Evolutionary conservation across 352 stramenopile genomes (phyloP).

Genomic region (Phytophthora citrophthora): DNA sequence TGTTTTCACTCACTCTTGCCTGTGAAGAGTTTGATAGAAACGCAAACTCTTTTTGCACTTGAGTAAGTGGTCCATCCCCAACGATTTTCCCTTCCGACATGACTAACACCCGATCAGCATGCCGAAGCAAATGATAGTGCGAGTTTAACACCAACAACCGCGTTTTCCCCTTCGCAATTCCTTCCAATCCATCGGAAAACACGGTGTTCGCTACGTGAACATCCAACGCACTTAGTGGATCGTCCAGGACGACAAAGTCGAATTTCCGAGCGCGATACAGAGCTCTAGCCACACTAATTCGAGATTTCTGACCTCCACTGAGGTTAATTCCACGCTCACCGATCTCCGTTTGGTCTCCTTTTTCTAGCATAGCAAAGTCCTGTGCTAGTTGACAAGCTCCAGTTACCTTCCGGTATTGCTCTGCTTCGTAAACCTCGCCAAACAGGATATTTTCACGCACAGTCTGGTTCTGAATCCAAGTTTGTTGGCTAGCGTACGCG

Average conservation of each 20-base stretch:
- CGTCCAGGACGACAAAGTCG: conserved; percentile 71
- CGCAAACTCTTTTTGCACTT: conserved; percentile 59
- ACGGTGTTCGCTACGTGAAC: conserved; percentile 95
- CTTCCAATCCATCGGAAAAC: conserved; percentile 89
- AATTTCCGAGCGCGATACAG: conserved; percentile 63
- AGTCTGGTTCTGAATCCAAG: conserved; percentile 64
- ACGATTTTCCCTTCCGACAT: conserved; percentile 81
- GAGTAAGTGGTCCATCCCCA: conserved; percentile 77
- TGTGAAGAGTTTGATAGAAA: conserved; percentile 27
- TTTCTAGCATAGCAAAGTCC: conserved; percentile 78
- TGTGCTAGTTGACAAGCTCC: conserved; percentile 78
- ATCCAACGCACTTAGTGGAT: conserved; percentile 72
- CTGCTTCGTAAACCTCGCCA: conserved; percentile 41
- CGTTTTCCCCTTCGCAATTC: conserved; percentile 63
- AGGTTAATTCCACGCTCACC: conserved; percentile 89
- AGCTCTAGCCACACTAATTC: conserved; percentile 60
- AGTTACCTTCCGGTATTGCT: conserved; percentile 60
- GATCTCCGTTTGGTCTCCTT: conserved; percentile 95
- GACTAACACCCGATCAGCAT: conserved; percentile 66
- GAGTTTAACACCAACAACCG: conserved; percentile 94
- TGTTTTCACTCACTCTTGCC: background rate
- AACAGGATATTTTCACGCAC: conserved; percentile 71
- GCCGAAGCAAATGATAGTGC: conserved; percentile 89
- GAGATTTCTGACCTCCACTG: conserved; percentile 83
- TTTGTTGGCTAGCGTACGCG: conserved; percentile 51